Evolutionary conservation across 129 eudicot species (phyloP), one percentile per base, ranked within the genome.

Genomic region (Scalesia atractyloides): DNA sequence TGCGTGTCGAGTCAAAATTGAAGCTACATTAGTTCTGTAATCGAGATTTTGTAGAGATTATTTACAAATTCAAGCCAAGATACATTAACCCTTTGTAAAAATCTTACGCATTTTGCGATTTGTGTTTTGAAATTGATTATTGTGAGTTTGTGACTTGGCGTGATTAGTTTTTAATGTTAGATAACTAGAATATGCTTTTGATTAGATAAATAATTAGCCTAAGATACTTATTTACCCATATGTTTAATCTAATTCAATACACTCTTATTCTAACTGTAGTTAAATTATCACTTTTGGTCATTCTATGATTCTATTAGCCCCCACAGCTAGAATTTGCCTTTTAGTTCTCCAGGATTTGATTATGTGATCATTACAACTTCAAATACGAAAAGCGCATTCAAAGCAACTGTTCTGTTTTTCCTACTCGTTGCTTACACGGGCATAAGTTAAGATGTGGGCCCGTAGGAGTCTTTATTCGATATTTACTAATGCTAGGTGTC

Each of bases 1-100:
- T 8, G 37, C 73, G 16, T 5, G 13, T 51, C 18, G 47, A 69
- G 64, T 60, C 16, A n/a, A 72, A 24, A 34, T 26, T 30, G 62
- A 50, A 68, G 22, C 60, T 68, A 16, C 62, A 69, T 52, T 52
- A 51, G 65, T 53, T 69, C 74, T n/a, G 9, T 16, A 30, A 0
- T 12, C 12, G 64, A 52, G 13, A n/a, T 0, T 50, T 36, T 51
- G 16, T 30, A n/a, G 53, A 53, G 5, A 18, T 41, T 7, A 20
- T 56, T 14, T 39, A 39, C 56, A 57, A 26, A 13, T 11, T 24
- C 17, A 72, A 16, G 58, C 46, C 59, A 43, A 9, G 18, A 20
- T 22, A 13, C 46, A 71, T 22, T 57, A 41, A 71, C 43, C 30
- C 43, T n/a, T 71, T 14, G 16, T 24, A 39, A 18, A 19, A 14